Evolutionary conservation across 2,329 filamentous ascomycete genomes (phyloP), one percentile per base, ranked within the genome.

Genomic region (Colletotrichum euphorbiae): DNA sequence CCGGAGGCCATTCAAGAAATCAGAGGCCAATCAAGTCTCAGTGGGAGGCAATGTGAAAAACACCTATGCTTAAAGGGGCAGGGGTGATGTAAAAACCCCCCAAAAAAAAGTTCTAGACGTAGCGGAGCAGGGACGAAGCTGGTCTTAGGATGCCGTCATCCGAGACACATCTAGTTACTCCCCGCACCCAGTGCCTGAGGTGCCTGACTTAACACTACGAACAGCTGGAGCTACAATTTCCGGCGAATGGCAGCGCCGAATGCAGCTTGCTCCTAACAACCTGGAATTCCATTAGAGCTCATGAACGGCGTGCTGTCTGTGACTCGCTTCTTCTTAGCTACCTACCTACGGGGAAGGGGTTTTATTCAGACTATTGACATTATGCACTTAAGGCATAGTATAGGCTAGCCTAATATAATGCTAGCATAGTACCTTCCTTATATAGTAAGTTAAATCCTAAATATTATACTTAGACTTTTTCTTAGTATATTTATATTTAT

Each of bases 41-140:
- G 2, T 24, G 15, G 24, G 15, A 33, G 28, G 45, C 36, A 33
- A 19, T 19, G 55, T 19, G 28, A 40, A 45, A 58, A 46, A n/a
- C n/a, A n/a, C n/a, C 4, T 45, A 42, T 46, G 55, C 33, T 9
- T 38, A 36, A 54, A 43, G 62, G 33, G n/a, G 28, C 24, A 38
- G 24, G 38, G 38, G 38, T 28, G 7, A 15, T 21, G 42, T 6
- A 43, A 48, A 28, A 28, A n/a, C n/a, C n/a, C n/a, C n/a, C n/a
- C n/a, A 24, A 24, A 28, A 31, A 55, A 65, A 28, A 17, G 19
- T 43, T 42, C 57, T 52, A 50, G 48, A 33, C 42, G 13, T 55
- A 40, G 31, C 50, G 24, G 33, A 38, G 63, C 56, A 48, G 31
- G 21, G 63, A 62, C 62, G 50, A 67, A 50, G 63, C 43, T 56